Conservation (phyloP, 805 yeast genomes). For the Yamadazyma laniorum region DNA sequence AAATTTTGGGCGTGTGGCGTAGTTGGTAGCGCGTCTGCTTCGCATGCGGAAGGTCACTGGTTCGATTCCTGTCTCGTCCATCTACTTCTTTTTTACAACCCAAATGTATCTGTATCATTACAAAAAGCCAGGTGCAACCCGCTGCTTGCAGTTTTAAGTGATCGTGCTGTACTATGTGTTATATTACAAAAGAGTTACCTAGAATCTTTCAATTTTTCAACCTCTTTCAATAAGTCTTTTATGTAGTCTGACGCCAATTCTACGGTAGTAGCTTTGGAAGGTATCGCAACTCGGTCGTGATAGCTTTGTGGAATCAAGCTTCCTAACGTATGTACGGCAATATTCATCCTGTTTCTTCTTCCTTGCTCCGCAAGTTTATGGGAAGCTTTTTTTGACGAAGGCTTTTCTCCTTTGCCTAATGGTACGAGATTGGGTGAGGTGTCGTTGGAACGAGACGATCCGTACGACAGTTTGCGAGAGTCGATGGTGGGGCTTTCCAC, state of each 20-base stretch:
- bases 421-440: slow-evolving; percentile 21
- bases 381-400: slow-evolving; percentile 56
- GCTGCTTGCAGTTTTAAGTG: no score
- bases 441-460: slow-evolving; percentile 17
- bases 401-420: slow-evolving; percentile 24
- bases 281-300: slow-evolving; percentile 58
- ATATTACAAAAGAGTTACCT: no score
- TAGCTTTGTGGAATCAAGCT: slow-evolving; percentile 61
- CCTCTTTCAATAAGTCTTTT: slow-evolving; percentile 28
- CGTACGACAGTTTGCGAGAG: slow-evolving; percentile 15
- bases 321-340: slow-evolving; percentile 76
- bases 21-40: slow-evolving; percentile 82
- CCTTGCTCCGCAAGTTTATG: slow-evolving; percentile 97
- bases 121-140: no score
- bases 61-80: slow-evolving; percentile 80
- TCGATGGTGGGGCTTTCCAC: slow-evolving; percentile 10
- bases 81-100: slow-evolving; percentile 18
- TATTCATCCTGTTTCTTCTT: slow-evolving; percentile 86
- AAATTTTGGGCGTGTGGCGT: slow-evolving; percentile 65
- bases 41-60: slow-evolving; percentile 78
- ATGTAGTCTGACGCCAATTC: slow-evolving; percentile 82
- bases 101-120: no score
- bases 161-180: no score
- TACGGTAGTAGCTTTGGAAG: slow-evolving; percentile 93
- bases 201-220: slow-evolving; percentile 23